These are phyloP conservation scores for Trichothecium sympodiale DNA, from an alignment of 2,329 filamentous ascomycete genomes.

Conservation along the genomic window DNA sequence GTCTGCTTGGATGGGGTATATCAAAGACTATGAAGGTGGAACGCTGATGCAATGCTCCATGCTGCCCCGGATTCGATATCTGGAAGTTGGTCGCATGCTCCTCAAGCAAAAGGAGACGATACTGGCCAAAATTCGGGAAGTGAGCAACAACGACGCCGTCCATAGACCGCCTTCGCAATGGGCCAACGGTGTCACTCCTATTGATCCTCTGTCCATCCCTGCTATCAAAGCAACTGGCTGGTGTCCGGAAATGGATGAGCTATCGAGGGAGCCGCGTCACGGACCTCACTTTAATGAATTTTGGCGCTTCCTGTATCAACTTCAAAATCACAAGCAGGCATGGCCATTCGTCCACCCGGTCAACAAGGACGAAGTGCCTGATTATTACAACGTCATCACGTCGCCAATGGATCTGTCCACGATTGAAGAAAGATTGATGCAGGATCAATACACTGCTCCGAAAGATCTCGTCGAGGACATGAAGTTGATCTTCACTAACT, in stretches of 20 bases:
- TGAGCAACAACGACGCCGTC: constrained; percentile 77
- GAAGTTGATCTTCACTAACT: constrained; percentile 62
- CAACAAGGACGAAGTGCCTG: constrained; percentile 90
- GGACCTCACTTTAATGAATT: constrained; percentile 95
- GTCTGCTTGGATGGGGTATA: constrained; percentile 96
- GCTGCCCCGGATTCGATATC: constrained; percentile 88
- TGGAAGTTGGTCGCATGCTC: constrained; percentile 86
- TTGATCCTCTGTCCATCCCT: constrained; percentile 77
- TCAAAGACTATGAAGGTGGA: constrained; percentile 98
- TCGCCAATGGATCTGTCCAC: constrained; percentile 94
- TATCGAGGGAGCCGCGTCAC: constrained; percentile 87
- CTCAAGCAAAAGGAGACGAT: constrained; percentile 96
- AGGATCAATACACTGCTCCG: constrained; percentile 80
- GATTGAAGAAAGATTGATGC: constrained; percentile 92
- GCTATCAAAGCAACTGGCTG: constrained; percentile 89
- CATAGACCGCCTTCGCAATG: constrained; percentile 80
- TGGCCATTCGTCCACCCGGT: constrained; percentile 96
- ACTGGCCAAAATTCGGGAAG: constrained; percentile 86
- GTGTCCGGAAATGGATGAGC: constrained; percentile 95
- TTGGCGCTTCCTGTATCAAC: constrained; percentile 81
- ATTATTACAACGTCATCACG: constrained; percentile 98
- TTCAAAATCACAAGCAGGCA: constrained; percentile 84
- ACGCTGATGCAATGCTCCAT: constrained; percentile 99
- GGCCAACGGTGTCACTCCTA: constrained; percentile 42
- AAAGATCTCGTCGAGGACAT: constrained; percentile 88